These are phyloP conservation scores for Aspergillus bombycis DNA, from an alignment of 2,329 filamentous ascomycete species.

Conservation along the genomic window DNA sequence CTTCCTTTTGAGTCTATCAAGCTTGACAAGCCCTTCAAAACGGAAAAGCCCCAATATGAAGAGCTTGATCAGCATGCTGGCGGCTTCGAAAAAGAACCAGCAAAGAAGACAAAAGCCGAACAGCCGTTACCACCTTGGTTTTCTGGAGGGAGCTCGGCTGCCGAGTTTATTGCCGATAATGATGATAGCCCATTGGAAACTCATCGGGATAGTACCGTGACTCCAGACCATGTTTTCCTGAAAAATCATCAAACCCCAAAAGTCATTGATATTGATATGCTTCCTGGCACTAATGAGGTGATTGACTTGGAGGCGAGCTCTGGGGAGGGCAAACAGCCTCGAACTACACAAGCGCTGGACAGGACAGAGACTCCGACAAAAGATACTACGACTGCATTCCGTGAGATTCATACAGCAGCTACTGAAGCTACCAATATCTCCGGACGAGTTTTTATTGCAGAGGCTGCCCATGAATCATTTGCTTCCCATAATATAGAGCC, in stretches of 20 bases:
- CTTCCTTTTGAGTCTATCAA: constrained; percentile 84
- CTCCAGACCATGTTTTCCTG: constrained; percentile 31
- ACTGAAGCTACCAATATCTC: neutral
- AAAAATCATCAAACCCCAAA: constrained; percentile 37
- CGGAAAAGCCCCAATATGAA: constrained; percentile 47
- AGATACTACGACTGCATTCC: too few relatives aligned
- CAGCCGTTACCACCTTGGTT: constrained; percentile 53
- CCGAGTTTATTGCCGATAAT: constrained; percentile 36
- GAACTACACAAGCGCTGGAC: neutral
- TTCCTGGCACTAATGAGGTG: constrained; percentile 31
- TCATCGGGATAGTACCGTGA: constrained; percentile 24
- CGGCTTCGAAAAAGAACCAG: constrained; percentile 63
- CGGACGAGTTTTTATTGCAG: neutral
- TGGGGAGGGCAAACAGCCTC: constrained; percentile 8
- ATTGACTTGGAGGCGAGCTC: constrained; percentile 35
- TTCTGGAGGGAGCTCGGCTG: constrained; percentile 36
- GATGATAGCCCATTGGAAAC: constrained; percentile 28
- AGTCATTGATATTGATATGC: constrained; percentile 45
- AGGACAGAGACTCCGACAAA: neutral
- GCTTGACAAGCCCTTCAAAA: constrained; percentile 64
- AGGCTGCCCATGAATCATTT: neutral
- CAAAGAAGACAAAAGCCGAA: constrained; percentile 32
- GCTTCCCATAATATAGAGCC: constrained; percentile 20
- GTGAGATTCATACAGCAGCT: neutral
- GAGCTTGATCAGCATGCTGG: constrained; percentile 60